Percentiles rank a stretch among this genome's conserved stretches.
Evolutionary conservation across 208 protist species (phyloP).

Genomic region (Crithidia sp.): DNA sequence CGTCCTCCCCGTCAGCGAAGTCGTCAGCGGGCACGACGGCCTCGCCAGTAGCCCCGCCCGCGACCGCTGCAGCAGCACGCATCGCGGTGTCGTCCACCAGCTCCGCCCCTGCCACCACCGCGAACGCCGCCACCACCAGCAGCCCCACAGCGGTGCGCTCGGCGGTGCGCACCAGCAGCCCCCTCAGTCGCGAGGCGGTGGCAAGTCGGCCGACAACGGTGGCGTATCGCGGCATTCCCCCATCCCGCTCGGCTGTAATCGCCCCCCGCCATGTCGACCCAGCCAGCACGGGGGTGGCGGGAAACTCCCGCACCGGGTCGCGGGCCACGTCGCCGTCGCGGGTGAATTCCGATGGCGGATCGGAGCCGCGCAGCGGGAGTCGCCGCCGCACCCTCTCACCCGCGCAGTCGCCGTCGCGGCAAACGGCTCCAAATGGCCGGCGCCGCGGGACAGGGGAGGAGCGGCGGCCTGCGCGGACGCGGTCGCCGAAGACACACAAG

Average conservation of each 20-base stretch:
- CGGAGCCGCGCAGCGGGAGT: conserved; percentile 21
- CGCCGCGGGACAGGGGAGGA: conserved; percentile 5
- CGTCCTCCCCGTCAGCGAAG: conserved; percentile 21
- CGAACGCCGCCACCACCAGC: neutral
- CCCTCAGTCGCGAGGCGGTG: conserved; percentile 5
- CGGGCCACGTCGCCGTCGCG: conserved; percentile 20
- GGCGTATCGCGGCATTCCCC: conserved; percentile 64
- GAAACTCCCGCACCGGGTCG: conserved; percentile 9
- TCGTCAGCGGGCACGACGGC: neutral
- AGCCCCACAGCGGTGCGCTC: conserved; percentile 2
- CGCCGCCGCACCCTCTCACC: conserved; percentile 30
- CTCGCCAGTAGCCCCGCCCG: conserved; percentile 7
- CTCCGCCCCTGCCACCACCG: neutral
- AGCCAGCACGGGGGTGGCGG: neutral
- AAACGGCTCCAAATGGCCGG: conserved; percentile 12
- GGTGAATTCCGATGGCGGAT: neutral
- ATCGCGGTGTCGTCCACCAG: neutral
- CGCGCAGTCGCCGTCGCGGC: conserved; percentile 8
- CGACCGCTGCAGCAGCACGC: conserved; percentile 7
- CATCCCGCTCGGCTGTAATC: conserved; percentile 36
- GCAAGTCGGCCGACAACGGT: conserved; percentile 24
- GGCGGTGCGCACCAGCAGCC: conserved; percentile 11
- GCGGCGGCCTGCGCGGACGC: conserved; percentile 11
- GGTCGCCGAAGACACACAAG: conserved; percentile 31
- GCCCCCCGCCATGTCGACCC: conserved; percentile 13